Conservation (phyloP, 2,329 filamentous ascomycete species). For the Colletotrichum sp. region DNA sequence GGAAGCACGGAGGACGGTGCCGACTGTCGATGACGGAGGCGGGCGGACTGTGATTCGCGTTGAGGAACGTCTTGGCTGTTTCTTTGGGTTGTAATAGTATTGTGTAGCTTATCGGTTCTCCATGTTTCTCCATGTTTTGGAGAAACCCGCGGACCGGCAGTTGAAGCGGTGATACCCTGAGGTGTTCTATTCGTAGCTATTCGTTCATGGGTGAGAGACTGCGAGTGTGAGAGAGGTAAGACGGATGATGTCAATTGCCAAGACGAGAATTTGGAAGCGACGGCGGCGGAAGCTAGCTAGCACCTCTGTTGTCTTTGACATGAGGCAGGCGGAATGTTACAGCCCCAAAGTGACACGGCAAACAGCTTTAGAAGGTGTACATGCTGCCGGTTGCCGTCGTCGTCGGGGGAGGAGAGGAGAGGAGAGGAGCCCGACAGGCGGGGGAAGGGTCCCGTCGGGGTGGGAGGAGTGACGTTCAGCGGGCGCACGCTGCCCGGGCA, state of each 20-base stretch:
- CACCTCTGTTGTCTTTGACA: no score
- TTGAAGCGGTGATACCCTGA: no score
- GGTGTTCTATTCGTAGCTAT: no score
- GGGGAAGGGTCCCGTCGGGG: no score
- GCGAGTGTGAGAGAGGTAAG: neutral
- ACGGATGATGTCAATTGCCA: neutral
- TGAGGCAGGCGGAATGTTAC: no score
- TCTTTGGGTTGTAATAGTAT: neutral
- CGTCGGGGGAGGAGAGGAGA: neutral
- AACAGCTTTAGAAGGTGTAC: no score
- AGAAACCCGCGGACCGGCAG: no score
- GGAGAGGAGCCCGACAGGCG: neutral
- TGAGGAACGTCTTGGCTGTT: neutral
- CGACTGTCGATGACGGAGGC: neutral
- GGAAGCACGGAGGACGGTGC: neutral
- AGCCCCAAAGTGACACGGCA: no score
- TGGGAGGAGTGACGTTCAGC: neutral
- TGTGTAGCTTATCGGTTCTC: neutral
- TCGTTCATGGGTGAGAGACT: no score
- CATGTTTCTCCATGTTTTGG: no score
- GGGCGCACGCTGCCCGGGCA: neutral
- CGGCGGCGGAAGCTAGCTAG: neutral
- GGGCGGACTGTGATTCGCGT: neutral
- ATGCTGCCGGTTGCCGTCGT: no score
- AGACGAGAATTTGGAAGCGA: neutral